Conservation (phyloP, 2,329 filamentous ascomycete species). For the Pseudocercospora vitis region DNA sequence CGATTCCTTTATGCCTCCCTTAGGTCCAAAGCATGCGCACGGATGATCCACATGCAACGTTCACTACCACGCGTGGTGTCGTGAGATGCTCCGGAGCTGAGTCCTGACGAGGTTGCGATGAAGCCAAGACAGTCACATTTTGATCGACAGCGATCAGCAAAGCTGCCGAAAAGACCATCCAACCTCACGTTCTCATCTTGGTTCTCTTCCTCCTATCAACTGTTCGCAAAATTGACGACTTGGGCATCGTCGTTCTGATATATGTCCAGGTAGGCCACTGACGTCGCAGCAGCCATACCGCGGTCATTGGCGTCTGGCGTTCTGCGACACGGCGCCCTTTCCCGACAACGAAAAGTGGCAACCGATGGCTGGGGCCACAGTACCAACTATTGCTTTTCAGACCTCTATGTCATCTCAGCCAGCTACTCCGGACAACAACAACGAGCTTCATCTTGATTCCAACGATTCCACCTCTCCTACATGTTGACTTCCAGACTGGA, state of each 20-base stretch:
- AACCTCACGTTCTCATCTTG: background rate
- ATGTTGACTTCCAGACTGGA: background rate
- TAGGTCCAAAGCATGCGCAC: too few species aligned
- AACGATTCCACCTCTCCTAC: too few species aligned
- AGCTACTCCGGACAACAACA: background rate
- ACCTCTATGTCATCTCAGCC: background rate
- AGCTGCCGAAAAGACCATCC: background rate
- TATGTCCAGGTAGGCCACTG: background rate
- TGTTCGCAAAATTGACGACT: background rate
- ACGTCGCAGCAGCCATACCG: background rate
- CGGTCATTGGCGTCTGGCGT: background rate
- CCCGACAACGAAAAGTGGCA: background rate
- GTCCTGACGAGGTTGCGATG: background rate
- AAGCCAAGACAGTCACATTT: background rate
- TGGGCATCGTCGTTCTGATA: background rate
- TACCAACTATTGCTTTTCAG: background rate
- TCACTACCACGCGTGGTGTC: too few species aligned
- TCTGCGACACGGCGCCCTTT: background rate
- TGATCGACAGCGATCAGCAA: conserved; percentile 1
- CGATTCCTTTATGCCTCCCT: too few species aligned
- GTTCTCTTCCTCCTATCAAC: background rate
- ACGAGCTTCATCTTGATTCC: background rate
- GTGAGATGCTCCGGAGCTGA: background rate
- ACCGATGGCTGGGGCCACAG: background rate
- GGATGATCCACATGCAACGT: too few species aligned